These are phyloP conservation scores for Telfairia occidentalis DNA, from an alignment of 331 rosid species.

Conservation along the genomic window DNA sequence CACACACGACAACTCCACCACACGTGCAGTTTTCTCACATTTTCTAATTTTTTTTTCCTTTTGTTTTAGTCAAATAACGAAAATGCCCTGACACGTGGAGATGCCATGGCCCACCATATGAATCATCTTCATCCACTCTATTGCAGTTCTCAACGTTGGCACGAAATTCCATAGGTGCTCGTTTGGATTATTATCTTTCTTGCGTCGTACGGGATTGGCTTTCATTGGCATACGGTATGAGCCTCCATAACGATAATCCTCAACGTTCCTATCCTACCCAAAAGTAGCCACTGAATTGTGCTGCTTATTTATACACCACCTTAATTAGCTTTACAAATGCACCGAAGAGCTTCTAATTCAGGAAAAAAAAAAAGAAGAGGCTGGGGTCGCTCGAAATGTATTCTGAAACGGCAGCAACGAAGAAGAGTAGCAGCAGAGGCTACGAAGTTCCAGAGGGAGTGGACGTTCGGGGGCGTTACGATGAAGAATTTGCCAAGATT, in stretches of 20 bases:
- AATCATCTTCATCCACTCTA: neutral
- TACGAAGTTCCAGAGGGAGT: constrained; percentile 71
- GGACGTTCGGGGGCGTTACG: constrained; percentile 62
- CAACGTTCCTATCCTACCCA: constrained; percentile 8
- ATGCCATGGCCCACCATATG: neutral
- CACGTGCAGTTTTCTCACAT: too few species aligned
- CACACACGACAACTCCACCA: too few species aligned
- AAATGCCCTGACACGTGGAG: too few species aligned
- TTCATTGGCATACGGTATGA: constrained; percentile 16
- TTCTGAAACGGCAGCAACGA: constrained; percentile 9
- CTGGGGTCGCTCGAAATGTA: constrained; percentile 29
- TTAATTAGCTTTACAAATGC: neutral
- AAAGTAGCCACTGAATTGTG: neutral
- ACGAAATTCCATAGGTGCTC: constrained; percentile 10
- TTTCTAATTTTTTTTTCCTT: too few species aligned
- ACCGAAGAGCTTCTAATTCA: neutral
- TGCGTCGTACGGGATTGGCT: constrained; percentile 10
- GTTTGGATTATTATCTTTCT: constrained; percentile 5
- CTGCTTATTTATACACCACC: neutral
- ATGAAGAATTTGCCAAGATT: constrained; percentile 48
- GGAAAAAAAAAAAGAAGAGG: neutral
- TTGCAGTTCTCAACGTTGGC: constrained; percentile 36
- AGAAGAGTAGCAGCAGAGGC: neutral
- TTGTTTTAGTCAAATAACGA: too few species aligned
- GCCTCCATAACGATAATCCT: constrained; percentile 23